Evolutionary conservation across 2,329 filamentous ascomycete genomes (phyloP), one percentile per base, ranked within the genome.

Genomic region (Fusarium sororula): DNA sequence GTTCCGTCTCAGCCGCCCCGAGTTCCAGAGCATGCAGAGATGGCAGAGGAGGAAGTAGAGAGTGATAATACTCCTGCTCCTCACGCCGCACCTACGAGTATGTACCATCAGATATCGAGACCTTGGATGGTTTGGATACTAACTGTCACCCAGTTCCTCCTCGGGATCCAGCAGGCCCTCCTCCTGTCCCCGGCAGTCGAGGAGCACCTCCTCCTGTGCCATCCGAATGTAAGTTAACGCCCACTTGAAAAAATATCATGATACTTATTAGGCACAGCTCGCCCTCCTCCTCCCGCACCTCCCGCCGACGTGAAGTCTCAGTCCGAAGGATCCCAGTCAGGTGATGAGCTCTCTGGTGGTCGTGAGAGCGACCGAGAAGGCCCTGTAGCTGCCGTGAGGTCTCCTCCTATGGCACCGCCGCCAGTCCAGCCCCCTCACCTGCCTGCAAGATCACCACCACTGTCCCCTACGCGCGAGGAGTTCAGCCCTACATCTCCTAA

Each of bases 241-340:
- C 51, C 55, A 37, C 24, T 56, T 30, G n/a, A 2, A 58, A 35
- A n/a, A 6, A 6, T 41, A 57, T 78, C 74, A 82, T 83, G 73
- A 79, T 63, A 57, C 61, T 77, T 8, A 78, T 56, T 14, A 12
- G 26, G 18, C 26, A 9, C 77, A 94, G 92, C 89, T 77, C 92
- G 92, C 55, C 90, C 92, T 51, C 85, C 87, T 4, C 89, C 89
- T 55, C 85, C 85, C 39, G 85, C 85, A 45, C 86, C 88, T 57
- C 84, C 88, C 44, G 84, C 87, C 41, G 85, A 85, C 48, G 80
- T 89, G 22, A 86, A 88, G 54, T 93, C 93, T 45, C 91, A 91
- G 51, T 94, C 91, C 66, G 88, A 92, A 69, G 95, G 94, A 37
- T 97, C 94, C 4, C 94, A 93, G 80, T 96, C 95, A 48, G 95